Evolutionary conservation across 2,329 filamentous ascomycete genomes (phyloP).

Genomic region (Colletotrichum sp.): DNA sequence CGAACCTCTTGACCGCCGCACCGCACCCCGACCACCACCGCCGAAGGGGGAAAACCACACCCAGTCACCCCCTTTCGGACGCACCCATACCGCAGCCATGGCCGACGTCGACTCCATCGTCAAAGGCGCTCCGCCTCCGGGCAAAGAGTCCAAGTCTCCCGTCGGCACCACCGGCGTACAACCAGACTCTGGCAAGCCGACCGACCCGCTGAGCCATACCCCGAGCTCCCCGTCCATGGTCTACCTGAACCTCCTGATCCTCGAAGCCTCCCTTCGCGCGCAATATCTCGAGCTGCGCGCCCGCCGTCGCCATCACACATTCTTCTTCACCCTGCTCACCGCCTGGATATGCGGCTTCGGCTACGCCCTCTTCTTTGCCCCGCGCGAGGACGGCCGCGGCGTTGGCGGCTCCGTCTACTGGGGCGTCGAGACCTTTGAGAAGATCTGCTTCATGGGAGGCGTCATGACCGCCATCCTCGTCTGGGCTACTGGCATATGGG

Average conservation of each 20-base stretch:
- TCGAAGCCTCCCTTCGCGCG: conserved; percentile 90
- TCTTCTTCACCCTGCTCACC: conserved; percentile 82
- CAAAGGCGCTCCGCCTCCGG: conserved; percentile 81
- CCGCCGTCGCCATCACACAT: conserved; percentile 87
- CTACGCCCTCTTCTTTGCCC: conserved; percentile 92
- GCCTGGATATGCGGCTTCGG: conserved; percentile 85
- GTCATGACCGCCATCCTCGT: conserved; percentile 85
- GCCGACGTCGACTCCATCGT: conserved; percentile 85
- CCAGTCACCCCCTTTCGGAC: background rate
- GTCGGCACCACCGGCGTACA: conserved; percentile 46
- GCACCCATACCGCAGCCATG: conserved; percentile 45
- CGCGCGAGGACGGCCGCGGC: conserved; percentile 90
- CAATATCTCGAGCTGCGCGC: conserved; percentile 92
- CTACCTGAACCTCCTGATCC: conserved; percentile 96
- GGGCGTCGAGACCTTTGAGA: conserved; percentile 89
- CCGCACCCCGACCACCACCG: background rate
- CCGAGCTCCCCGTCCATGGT: conserved; percentile 96
- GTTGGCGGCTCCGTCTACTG: conserved; percentile 95
- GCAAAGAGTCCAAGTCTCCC: conserved; percentile 45
- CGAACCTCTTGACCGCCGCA: background rate
- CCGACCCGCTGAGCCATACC: conserved; percentile 78
- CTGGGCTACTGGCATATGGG: conserved; percentile 96
- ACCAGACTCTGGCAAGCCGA: conserved; percentile 48
- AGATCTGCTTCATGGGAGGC: conserved; percentile 89
- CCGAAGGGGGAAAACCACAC: background rate